Conservation (phyloP, 495 filamentous ascomycete species). For the Penicillium taxi region DNA sequence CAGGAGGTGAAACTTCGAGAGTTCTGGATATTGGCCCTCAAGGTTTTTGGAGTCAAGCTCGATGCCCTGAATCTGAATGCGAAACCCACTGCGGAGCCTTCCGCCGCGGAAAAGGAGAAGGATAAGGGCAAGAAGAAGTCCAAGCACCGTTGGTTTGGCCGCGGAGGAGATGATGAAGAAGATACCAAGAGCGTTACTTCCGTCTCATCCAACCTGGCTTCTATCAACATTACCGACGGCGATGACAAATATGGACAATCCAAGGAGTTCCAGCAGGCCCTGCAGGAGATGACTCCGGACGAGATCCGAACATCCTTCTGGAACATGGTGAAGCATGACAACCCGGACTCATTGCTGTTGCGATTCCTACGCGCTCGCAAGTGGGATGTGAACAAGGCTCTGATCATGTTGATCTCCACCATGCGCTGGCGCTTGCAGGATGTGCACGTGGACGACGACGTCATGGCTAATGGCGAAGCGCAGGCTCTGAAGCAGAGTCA, state of each 20-base stretch:
- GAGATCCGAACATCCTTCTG: slow-evolving; percentile 77
- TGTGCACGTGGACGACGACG: slow-evolving; percentile 77
- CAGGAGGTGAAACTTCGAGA: slow-evolving; percentile 83
- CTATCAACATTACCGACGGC: slow-evolving; percentile 42
- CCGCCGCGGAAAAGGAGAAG: slow-evolving; percentile 16
- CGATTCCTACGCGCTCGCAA: slow-evolving; percentile 89
- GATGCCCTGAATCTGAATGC: slow-evolving; percentile 20
- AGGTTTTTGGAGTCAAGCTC: slow-evolving; percentile 63
- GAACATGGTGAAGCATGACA: slow-evolving; percentile 92
- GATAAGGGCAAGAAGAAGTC: slow-evolving; percentile 65
- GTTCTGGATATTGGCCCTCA: slow-evolving; percentile 71
- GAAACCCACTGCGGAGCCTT: slow-evolving; percentile 10
- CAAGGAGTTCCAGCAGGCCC: slow-evolving; percentile 73
- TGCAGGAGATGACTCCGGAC: slow-evolving; percentile 68
- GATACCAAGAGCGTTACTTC: slow-evolving; percentile 28
- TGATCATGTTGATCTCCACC: slow-evolving; percentile 90
- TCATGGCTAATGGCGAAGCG: slow-evolving; percentile 72
- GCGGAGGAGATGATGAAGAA: slow-evolving; percentile 53
- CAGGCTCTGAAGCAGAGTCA: slow-evolving; percentile 53
- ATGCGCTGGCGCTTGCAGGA: slow-evolving; percentile 83
- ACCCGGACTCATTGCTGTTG: slow-evolving; percentile 81
- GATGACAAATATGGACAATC: slow-evolving; percentile 92
- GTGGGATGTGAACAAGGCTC: slow-evolving; percentile 89
- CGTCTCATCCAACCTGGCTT: slow-evolving; percentile 22
- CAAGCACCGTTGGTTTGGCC: slow-evolving; percentile 48